A percentile compares a stretch with the other conserved stretches of the same genome.
phyloP scores from a whole-genome alignment of 2,329 filamentous ascomycete genomes.

The Exophiala sideris region DNA sequence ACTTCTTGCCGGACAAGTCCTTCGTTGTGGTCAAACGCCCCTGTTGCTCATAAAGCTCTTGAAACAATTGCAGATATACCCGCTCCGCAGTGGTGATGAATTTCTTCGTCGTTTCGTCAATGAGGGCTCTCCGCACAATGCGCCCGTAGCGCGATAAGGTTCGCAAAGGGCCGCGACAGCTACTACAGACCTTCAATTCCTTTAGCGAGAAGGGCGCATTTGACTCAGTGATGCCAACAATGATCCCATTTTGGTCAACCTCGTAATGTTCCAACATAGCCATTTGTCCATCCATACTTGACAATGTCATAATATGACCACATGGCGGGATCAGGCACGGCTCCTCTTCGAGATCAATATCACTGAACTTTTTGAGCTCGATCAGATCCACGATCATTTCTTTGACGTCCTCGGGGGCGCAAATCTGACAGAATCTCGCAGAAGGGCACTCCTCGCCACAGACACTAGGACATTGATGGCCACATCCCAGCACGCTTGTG shows the following conservation, averaged over 20 bases:
- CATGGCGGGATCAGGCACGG: slow-evolving; percentile 63
- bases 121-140: slow-evolving; percentile 56
- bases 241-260: slow-evolving; percentile 28
- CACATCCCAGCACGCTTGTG: slow-evolving; percentile 50
- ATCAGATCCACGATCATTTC: slow-evolving; percentile 56
- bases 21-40: background rate
- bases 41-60: slow-evolving; percentile 28
- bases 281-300: slow-evolving; percentile 61
- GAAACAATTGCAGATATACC: slow-evolving; percentile 41
- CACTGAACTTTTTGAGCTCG: slow-evolving; percentile 50
- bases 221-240: slow-evolving; percentile 27
- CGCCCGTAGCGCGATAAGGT: slow-evolving; percentile 60
- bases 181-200: slow-evolving; percentile 54
- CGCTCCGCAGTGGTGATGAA: slow-evolving; percentile 56
- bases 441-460: slow-evolving; percentile 63
- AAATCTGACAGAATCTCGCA: slow-evolving; percentile 53
- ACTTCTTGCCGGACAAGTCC: background rate
- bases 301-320: slow-evolving; percentile 60
- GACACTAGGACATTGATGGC: slow-evolving; percentile 62
- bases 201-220: slow-evolving; percentile 51
- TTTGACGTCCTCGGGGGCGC: slow-evolving; percentile 41
- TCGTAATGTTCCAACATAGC: slow-evolving; percentile 39
- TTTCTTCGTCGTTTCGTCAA: slow-evolving; percentile 63
- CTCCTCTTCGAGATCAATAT: slow-evolving; percentile 57
- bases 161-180: slow-evolving; percentile 57